Conservation (phyloP, 1,284 basidiomycete species). For the Heliocybe sulcata region DNA sequence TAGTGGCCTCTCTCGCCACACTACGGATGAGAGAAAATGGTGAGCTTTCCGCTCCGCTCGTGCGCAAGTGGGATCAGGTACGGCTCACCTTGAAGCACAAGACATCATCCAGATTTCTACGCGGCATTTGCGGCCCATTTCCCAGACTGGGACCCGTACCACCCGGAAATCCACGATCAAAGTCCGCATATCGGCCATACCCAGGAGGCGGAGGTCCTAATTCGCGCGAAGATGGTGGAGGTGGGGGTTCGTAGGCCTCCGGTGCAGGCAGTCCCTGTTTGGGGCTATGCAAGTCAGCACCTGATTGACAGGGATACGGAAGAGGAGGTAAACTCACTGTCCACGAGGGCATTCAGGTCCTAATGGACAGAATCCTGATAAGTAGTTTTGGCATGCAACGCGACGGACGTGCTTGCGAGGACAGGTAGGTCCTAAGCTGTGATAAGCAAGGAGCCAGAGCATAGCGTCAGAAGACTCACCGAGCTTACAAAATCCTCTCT, state of each 20-base stretch:
- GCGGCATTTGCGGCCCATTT: slow-evolving; percentile 31
- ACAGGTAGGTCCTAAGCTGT: slow-evolving; percentile 70
- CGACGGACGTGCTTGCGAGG: slow-evolving; percentile 90
- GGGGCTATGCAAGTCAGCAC: slow-evolving; percentile 37
- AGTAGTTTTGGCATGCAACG: slow-evolving; percentile 86
- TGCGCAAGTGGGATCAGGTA: slow-evolving; percentile 7
- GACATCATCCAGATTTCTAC: slow-evolving; percentile 80
- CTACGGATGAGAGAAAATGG: slow-evolving; percentile 30
- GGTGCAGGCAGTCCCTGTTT: slow-evolving; percentile 68
- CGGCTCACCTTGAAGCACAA: slow-evolving; percentile 79
- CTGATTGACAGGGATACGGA: slow-evolving; percentile 3
- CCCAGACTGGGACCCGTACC: slow-evolving; percentile 20
- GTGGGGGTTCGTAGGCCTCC: slow-evolving; percentile 75
- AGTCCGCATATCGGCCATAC: slow-evolving; percentile 80
- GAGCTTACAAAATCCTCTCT: slow-evolving; percentile 90
- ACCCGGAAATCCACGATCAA: slow-evolving; percentile 51
- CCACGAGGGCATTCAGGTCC: slow-evolving; percentile 87
- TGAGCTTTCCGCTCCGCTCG: slow-evolving; percentile 9
- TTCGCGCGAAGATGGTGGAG: slow-evolving; percentile 68
- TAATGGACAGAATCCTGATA: slow-evolving; percentile 94
- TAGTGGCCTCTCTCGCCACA: slow-evolving; percentile 91
- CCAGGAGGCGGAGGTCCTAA: slow-evolving; percentile 90
- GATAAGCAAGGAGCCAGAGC: slow-evolving; percentile 7
- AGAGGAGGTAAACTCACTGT: slow-evolving; percentile 59
- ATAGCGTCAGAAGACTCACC: slow-evolving; percentile 40